These are phyloP conservation scores for Erysimum cheiri DNA, from an alignment of 441 rosid genomes.

Conservation along the genomic window DNA sequence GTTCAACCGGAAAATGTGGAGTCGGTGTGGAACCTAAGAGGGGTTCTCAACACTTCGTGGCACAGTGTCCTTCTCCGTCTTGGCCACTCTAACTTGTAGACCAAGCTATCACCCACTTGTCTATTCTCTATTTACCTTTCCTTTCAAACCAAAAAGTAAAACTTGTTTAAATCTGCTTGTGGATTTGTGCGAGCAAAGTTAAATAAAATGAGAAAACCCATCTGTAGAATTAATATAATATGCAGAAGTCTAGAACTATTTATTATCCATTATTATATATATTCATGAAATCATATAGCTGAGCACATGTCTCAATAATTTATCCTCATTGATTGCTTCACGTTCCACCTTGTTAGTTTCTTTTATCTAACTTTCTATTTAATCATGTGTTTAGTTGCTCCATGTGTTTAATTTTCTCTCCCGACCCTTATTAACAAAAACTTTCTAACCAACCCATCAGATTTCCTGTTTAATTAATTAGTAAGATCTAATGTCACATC, in stretches of 20 bases:
- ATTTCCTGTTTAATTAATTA: slow-evolving; percentile 17
- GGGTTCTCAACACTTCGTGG: slow-evolving; percentile 95
- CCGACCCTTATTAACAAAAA: background rate
- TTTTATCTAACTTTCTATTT: background rate
- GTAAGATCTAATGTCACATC: background rate
- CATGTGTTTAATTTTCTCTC: background rate
- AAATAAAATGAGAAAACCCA: slow-evolving; percentile 21
- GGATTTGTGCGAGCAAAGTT: slow-evolving; percentile 17
- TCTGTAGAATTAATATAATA: background rate
- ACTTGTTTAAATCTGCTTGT: background rate
- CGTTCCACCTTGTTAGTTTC: background rate
- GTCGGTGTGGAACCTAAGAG: slow-evolving; percentile 93
- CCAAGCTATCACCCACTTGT: slow-evolving; percentile 12
- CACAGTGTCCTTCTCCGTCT: slow-evolving; percentile 80
- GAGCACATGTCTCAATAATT: slow-evolving; percentile 20
- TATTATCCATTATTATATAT: background rate
- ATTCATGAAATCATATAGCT: slow-evolving; percentile 5
- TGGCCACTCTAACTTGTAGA: slow-evolving; percentile 80
- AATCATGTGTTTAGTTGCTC: background rate
- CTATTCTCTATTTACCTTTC: background rate
- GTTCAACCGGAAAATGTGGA: slow-evolving; percentile 92
- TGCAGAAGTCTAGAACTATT: background rate
- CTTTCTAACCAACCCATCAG: background rate
- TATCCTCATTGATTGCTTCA: slow-evolving; percentile 7
- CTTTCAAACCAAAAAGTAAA: slow-evolving; percentile 13